Percentiles rank a stretch among this genome's conserved stretches.
Conservation (phyloP, 768 basidiomycete species). For the Tulasnella sp. region DNA sequence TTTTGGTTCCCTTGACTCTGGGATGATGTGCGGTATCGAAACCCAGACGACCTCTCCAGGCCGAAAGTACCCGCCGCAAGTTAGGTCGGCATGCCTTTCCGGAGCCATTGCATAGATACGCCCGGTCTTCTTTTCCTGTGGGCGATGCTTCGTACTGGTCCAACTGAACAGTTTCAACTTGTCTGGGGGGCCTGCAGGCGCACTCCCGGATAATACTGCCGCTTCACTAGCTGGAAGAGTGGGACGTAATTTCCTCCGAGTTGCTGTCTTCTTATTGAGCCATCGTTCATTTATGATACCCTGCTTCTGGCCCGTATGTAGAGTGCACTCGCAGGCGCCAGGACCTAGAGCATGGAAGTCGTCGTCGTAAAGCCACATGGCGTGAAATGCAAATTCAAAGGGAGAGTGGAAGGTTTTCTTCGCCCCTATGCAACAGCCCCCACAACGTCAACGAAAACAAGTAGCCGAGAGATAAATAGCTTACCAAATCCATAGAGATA, state of each 20-base stretch:
- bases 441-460: no score
- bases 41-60: conserved; percentile 17
- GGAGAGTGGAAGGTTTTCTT: conserved; percentile 11
- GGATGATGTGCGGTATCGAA: background rate
- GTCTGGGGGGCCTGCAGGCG: background rate
- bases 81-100: background rate
- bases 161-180: background rate
- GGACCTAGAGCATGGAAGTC: background rate
- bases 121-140: background rate
- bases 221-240: background rate
- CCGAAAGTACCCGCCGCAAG: background rate
- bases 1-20: background rate
- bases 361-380: conserved; percentile 16
- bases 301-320: background rate
- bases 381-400: conserved; percentile 11
- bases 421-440: background rate
- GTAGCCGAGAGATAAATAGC: background rate
- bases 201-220: background rate
- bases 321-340: conserved; percentile 3
- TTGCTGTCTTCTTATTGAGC: background rate
- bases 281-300: conserved; percentile 1
- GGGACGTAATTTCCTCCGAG: background rate
- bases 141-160: background rate
- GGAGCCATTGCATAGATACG: background rate
- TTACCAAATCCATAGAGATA: conserved; percentile 16